These are phyloP conservation scores for Collariella sp. DNA, from an alignment of 495 filamentous ascomycete species.

Conservation along the genomic window DNA sequence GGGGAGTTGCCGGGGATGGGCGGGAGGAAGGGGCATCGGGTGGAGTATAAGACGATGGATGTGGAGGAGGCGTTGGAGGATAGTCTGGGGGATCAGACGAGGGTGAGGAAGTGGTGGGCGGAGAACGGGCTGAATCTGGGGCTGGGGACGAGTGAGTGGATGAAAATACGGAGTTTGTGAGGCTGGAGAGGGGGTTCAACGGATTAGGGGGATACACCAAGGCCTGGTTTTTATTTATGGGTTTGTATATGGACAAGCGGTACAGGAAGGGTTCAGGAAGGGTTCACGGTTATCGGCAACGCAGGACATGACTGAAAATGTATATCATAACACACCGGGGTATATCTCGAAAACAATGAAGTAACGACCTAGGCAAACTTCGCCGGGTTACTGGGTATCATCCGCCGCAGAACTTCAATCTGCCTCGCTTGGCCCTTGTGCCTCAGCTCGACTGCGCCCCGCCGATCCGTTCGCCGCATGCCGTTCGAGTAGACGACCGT, in stretches of 20 bases:
- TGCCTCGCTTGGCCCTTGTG: slow-evolving; percentile 50
- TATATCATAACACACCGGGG: background rate
- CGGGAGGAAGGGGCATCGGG: slow-evolving; percentile 38
- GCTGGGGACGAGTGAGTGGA: slow-evolving; percentile 84
- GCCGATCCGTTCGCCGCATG: slow-evolving; percentile 47
- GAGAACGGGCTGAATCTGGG: slow-evolving; percentile 79
- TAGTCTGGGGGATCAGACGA: slow-evolving; percentile 58
- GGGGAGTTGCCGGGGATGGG: slow-evolving; percentile 38
- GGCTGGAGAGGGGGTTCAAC: background rate
- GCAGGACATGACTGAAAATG: background rate
- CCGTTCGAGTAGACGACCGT: slow-evolving; percentile 58
- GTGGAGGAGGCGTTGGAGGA: slow-evolving; percentile 93
- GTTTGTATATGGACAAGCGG: no score
- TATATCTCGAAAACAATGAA: slow-evolving; percentile 5
- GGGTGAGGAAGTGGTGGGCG: slow-evolving; percentile 82
- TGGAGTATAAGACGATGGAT: slow-evolving; percentile 92
- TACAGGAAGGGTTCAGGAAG: slow-evolving; percentile 23
- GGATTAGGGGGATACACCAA: background rate
- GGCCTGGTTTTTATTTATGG: slow-evolving; percentile 1
- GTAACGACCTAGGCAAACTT: slow-evolving; percentile 43
- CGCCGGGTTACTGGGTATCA: slow-evolving; percentile 54
- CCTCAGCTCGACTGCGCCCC: slow-evolving; percentile 46
- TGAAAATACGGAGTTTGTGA: slow-evolving; percentile 50
- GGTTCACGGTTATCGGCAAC: background rate
- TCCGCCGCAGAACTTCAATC: slow-evolving; percentile 51